Conservation (phyloP, 768 basidiomycete genomes). For the Lepiota venenata region DNA sequence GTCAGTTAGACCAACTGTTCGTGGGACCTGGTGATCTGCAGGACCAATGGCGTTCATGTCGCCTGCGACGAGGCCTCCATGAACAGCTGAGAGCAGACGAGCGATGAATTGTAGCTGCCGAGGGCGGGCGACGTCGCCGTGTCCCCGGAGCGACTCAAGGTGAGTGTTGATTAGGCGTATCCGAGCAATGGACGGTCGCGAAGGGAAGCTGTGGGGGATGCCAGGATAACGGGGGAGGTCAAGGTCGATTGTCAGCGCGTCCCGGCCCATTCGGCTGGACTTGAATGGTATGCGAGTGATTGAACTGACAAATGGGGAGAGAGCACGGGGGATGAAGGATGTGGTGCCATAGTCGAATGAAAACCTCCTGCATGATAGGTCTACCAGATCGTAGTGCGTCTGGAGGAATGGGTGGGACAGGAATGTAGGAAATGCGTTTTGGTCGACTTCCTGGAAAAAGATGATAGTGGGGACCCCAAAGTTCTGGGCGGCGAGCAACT, state of each 20-base stretch:
- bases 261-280: conserved; percentile 8
- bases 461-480: conserved; percentile 4
- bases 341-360: conserved; percentile 1
- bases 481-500: background rate
- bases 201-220: conserved; percentile 4
- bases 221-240: background rate
- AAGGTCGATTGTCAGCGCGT: conserved; percentile 5
- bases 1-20: background rate
- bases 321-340: background rate
- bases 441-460: conserved; percentile 8
- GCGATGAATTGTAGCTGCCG: background rate
- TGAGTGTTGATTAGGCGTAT: conserved; percentile 7
- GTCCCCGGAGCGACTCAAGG: conserved; percentile 7
- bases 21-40: background rate
- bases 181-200: background rate
- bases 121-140: conserved; percentile 4
- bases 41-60: conserved; percentile 10
- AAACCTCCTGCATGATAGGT: background rate
- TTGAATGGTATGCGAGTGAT: conserved; percentile 1
- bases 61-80: conserved; percentile 9
- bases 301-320: background rate
- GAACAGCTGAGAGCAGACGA: background rate
- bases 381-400: conserved; percentile 5
- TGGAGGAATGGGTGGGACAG: conserved; percentile 7
- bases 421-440: background rate